Base-by-base conservation (phyloP, 139 green algal genomes). In the Chlorella sp. region DNA sequence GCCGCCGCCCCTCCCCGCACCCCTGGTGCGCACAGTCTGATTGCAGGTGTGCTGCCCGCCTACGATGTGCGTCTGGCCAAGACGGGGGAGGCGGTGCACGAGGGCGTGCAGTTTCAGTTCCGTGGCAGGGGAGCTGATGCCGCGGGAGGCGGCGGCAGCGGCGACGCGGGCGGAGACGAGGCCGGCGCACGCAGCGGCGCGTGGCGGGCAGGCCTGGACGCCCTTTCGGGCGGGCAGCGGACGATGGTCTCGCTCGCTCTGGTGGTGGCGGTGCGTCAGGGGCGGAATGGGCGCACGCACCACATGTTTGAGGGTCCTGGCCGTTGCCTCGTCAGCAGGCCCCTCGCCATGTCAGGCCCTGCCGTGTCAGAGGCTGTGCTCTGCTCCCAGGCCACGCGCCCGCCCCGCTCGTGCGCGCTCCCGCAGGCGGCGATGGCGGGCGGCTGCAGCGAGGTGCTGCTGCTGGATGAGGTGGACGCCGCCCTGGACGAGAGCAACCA, bases 401-500 rank as follows among this genome's bases (percentile, higher is more conserved):
- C 61, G 23, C 58, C 33, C 59, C 7, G 35, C 59, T 35, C n/a
- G 9, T 17, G 33, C 59, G 8, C 12, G 12, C 59, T 35, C 15
- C 23, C 33, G 33, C 64, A 71, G 64, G 64, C 43, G 17, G 41
- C 64, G 33, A 45, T 64, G 42, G 83, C 83, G 3, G 72, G 71
- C 48, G 64, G 63, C 15, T 27, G 14, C 15, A 40, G 48, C 23
- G 45, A 17, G 4, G 12, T 90, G 58, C 60, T 89, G 8, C 36
- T 90, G 5, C 31, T 89, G 67, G 85, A 90, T 48, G 83, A 92
- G 76, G 82, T 89, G 38, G 86, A 91, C 73, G 86, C 84, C 0
- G 88, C 88, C 8, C 73, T 92, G 59, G 87, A 92, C 50, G 87
- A 91, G 71, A 75, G 76, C 48, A 92, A 92, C 75, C 82, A 88